Conservation (phyloP, 768 basidiomycete genomes). For the Omphalotus guepiniiformis region DNA sequence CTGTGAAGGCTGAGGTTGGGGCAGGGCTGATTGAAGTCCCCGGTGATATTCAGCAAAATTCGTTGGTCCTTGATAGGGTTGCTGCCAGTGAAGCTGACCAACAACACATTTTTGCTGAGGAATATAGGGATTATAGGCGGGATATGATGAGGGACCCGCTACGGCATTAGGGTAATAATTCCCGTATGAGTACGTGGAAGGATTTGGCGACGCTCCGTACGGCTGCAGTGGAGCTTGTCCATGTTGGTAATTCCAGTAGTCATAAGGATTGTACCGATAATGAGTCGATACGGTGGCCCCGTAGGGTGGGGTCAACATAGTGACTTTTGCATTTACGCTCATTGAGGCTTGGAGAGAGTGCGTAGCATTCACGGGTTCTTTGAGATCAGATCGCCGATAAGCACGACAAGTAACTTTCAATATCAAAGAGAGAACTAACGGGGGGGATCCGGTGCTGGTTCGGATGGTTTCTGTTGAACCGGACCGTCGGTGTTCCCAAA, state of each 20-base stretch:
- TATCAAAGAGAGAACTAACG: background rate
- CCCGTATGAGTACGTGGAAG: background rate
- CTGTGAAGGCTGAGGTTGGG: background rate
- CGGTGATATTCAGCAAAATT: too few species aligned
- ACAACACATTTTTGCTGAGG: too few species aligned
- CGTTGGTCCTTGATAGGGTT: background rate
- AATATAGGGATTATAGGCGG: background rate
- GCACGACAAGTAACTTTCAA: background rate
- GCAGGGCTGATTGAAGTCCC: background rate
- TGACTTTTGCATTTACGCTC: background rate
- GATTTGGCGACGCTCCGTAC: background rate
- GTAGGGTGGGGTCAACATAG: background rate
- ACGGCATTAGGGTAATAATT: background rate
- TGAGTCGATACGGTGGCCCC: background rate
- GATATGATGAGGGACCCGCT: background rate
- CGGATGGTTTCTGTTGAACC: constrained; percentile 69
- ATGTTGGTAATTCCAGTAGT: background rate
- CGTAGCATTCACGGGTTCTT: background rate
- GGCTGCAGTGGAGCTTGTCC: background rate
- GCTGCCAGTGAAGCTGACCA: too few species aligned
- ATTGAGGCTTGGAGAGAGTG: background rate
- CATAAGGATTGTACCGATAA: background rate
- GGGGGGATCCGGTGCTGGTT: constrained; percentile 38
- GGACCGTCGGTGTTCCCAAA: constrained; percentile 71
- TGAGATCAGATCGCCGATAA: background rate